A percentile compares a stretch with the other conserved stretches of the same genome.
Evolutionary conservation across 1,284 basidiomycete genomes (phyloP).

Genomic region (Wallemia ichthyophaga): DNA sequence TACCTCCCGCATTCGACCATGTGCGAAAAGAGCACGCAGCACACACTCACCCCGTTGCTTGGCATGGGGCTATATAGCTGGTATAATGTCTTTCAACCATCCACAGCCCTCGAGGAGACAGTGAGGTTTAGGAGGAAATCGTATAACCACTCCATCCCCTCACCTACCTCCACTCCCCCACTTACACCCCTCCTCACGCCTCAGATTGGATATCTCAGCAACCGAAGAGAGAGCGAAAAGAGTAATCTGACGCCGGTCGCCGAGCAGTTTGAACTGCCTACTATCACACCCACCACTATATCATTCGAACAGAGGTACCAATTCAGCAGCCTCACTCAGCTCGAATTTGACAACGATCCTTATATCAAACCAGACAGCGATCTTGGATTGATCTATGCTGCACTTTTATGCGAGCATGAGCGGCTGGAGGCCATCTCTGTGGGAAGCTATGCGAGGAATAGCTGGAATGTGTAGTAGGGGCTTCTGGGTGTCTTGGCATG

Average conservation of each 20-base stretch:
- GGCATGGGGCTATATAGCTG: not conserved
- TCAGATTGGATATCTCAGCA: not conserved
- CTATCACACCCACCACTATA: not conserved
- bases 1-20: not conserved
- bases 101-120: not conserved
- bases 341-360: not conserved
- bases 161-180: not conserved
- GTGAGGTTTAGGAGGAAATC: not conserved
- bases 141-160: not conserved
- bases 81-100: not conserved
- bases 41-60: not conserved
- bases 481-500: too few relatives aligned
- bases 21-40: not conserved
- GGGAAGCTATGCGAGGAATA: not conserved
- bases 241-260: not conserved
- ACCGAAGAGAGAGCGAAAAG: too few relatives aligned
- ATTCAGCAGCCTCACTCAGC: not conserved
- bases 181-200: not conserved
- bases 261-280: not conserved
- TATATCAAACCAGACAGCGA: not conserved
- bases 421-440: not conserved
- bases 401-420: not conserved
- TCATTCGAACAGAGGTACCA: not conserved
- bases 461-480: too few relatives aligned
- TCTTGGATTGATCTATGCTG: not conserved